Percentiles rank a stretch among this genome's conserved stretches.
Evolutionary conservation across 805 yeast species (phyloP).

Genomic region (Zygosaccharomyces siamensis): DNA sequence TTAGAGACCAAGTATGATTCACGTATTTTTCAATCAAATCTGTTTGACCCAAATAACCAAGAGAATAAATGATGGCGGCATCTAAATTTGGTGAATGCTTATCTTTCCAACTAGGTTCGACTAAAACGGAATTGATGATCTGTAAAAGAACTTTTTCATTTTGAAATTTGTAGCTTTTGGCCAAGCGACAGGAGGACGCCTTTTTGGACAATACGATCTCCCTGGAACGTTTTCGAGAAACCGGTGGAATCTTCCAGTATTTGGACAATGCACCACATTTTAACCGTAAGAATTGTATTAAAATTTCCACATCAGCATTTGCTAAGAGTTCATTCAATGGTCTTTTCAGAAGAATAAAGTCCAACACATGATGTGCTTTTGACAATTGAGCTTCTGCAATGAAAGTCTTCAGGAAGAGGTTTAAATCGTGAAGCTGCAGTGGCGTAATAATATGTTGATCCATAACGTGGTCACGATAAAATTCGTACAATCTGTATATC

Average conservation of each 20-base stretch:
- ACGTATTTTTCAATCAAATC: conserved; percentile 19
- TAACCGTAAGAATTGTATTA: conserved; percentile 22
- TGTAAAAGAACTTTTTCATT: conserved; percentile 14
- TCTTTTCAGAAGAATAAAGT: conserved; percentile 15
- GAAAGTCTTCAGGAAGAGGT: conserved; percentile 15
- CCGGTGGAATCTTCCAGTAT: conserved; percentile 16
- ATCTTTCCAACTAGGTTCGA: conserved; percentile 10
- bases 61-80: conserved; percentile 23
- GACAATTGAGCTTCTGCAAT: conserved; percentile 20
- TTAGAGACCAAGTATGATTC: conserved; percentile 19
- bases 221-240: background rate
- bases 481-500: conserved; percentile 12
- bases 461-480: conserved; percentile 10
- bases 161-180: conserved; percentile 12
- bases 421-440: conserved; percentile 18
- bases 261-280: conserved; percentile 28
- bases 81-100: conserved; percentile 16
- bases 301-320: conserved; percentile 16
- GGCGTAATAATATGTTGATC: conserved; percentile 9
- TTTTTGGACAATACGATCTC: conserved; percentile 7
- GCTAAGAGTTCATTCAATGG: conserved; percentile 9
- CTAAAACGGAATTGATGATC: conserved; percentile 12
- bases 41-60: conserved; percentile 23
- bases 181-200: conserved; percentile 1
- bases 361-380: conserved; percentile 23